Evolutionary conservation across 306 rosid genomes (phyloP).

Genomic region (Cucurbita argyrosperma): DNA sequence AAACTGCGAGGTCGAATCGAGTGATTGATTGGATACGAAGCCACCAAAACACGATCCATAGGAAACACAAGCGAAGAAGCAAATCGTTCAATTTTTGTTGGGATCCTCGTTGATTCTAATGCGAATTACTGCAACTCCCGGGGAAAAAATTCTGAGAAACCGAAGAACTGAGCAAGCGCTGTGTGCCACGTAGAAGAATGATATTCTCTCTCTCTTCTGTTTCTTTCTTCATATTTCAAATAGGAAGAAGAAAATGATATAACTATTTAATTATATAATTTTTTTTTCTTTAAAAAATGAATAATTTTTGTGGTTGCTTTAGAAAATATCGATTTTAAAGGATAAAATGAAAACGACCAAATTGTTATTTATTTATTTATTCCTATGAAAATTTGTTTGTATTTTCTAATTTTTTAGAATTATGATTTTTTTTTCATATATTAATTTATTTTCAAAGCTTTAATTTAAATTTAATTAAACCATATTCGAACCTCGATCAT

Average conservation of each 20-base stretch:
- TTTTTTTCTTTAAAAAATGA: too few species aligned
- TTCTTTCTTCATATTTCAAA: background rate
- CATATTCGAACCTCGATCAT: too few species aligned
- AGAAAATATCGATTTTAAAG: background rate
- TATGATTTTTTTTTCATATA: too few species aligned
- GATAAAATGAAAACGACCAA: background rate
- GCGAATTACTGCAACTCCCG: background rate
- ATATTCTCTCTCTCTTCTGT: background rate
- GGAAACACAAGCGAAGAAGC: constrained; percentile 14
- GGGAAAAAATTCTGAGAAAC: background rate
- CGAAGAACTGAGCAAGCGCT: background rate
- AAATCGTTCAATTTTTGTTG: background rate
- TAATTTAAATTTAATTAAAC: too few species aligned
- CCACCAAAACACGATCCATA: constrained; percentile 27
- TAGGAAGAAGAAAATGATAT: background rate
- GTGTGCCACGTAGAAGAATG: background rate
- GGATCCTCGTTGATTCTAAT: background rate
- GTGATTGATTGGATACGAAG: constrained; percentile 16
- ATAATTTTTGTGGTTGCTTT: background rate
- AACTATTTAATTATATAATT: background rate
- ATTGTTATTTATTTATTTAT: background rate
- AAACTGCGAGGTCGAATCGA: constrained; percentile 5
- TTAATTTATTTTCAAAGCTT: too few species aligned
- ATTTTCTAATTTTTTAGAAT: too few species aligned
- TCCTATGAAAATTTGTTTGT: background rate